Base-by-base conservation (phyloP, 192 early-diverging fungal species). In the Coemansia sp. region DNA sequence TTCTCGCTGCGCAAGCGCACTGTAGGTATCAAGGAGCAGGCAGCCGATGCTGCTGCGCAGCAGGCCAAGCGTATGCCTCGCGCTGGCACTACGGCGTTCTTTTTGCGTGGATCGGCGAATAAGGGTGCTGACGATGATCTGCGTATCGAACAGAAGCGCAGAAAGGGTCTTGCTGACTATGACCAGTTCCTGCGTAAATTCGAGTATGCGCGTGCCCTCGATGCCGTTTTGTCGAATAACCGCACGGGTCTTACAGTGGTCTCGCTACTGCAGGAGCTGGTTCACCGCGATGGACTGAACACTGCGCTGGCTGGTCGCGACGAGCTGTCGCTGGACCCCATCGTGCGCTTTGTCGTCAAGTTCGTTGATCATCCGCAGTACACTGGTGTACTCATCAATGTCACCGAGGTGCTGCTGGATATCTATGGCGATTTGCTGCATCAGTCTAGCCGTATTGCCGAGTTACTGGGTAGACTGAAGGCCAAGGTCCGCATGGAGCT, bases 121-220 rank as follows among this genome's bases (percentile, higher is more conserved):
- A 64, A 73, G 50, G 87, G 85, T 10, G 83, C 65, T 40, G 74
- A 87, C 52, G 89, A 88, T 44, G 95, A 96, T 74, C 85, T 94
- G 68, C 82, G 84, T 49, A 85, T 98, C 30, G 95, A 96, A 75
- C 69, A 84, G 22, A 78, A 76, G 66, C 84, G 87, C 63, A 75
- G 82, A 58, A 79, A 83, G 50, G 84, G 85, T 8, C 80, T 98
- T 37, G 80, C 87, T 22, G 75, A 85, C 66, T 99, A 95, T 69
- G 96, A 99, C 84, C 76, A 88, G 63, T 86, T 87, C 30, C 75
- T 99, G 73, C 92, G 89, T 63, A 84, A 76, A 41, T 99, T 98
- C 82, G 86, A 94, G 67, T 96, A 95, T 68, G 86, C 85, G 16
- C 91, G 94, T 43, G 97, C 97, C 13, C 78, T 99, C 24, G 95